phyloP scores from a whole-genome alignment of 2,329 filamentous ascomycete species.

The Botryosphaeria dothidea region DNA sequence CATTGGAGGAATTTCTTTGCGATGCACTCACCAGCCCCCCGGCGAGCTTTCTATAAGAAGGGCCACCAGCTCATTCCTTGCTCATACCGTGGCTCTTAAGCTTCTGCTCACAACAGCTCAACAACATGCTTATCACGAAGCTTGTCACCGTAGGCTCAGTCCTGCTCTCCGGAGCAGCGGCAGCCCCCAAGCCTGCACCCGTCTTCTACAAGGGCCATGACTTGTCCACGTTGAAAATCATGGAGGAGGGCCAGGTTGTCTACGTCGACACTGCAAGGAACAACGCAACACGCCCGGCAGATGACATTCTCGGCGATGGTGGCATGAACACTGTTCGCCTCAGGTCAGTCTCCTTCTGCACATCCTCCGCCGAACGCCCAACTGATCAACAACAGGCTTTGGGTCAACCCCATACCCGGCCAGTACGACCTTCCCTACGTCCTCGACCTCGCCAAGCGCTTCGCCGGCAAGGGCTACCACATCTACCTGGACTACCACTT shows the following conservation, averaged over 20 bases:
- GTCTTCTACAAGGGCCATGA: conserved; percentile 20
- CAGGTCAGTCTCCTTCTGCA: neutral
- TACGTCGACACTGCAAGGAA: conserved; percentile 31
- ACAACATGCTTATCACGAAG: neutral
- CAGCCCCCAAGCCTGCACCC: neutral
- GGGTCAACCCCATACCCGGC: conserved; percentile 65
- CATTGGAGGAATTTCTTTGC: conserved; percentile 6
- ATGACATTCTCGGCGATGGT: conserved; percentile 18
- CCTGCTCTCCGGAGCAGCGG: neutral
- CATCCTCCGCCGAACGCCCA: conserved; percentile 12
- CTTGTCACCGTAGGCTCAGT: neutral
- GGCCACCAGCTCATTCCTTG: neutral
- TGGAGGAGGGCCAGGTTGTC: conserved; percentile 23
- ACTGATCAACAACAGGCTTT: conserved; percentile 21
- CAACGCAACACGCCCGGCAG: conserved; percentile 35
- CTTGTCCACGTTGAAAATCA: conserved; percentile 8
- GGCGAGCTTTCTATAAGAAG: neutral
- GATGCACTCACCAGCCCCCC: neutral
- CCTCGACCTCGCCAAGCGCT: conserved; percentile 63
- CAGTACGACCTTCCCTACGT: conserved; percentile 72
- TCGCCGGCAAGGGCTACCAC: conserved; percentile 61
- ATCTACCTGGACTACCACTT: conserved; percentile 67
- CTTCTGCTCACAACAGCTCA: neutral
- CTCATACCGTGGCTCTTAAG: neutral
- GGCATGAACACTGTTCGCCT: conserved; percentile 18